Conservation (phyloP, 139 green algal species). For the Chlorella sorokiniana region DNA sequence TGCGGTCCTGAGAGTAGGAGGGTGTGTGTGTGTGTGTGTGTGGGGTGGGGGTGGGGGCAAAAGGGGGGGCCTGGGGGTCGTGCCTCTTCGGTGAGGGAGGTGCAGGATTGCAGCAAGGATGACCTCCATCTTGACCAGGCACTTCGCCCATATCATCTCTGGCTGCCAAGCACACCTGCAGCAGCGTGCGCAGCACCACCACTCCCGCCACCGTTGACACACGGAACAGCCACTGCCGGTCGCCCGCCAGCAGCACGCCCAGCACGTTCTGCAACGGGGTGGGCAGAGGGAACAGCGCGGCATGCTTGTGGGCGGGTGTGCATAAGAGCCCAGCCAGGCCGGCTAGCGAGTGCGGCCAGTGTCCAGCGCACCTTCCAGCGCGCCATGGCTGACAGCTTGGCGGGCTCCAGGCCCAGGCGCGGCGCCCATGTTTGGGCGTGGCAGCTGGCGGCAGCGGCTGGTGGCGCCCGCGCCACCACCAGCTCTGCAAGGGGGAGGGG, state of each 20-base stretch:
- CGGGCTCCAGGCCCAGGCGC: slow-evolving; percentile 21
- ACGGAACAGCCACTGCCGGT: slow-evolving; percentile 22
- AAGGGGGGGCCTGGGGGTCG: background rate
- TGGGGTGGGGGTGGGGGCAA: background rate
- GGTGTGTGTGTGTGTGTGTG: background rate
- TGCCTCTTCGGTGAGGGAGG: background rate
- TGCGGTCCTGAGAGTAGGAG: slow-evolving; percentile 55
- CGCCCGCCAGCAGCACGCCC: slow-evolving; percentile 42
- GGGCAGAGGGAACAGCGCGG: background rate
- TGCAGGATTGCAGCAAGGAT: too few species aligned
- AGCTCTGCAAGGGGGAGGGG: slow-evolving; percentile 15
- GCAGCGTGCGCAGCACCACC: slow-evolving; percentile 63
- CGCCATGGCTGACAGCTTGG: slow-evolving; percentile 7
- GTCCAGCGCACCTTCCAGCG: slow-evolving; percentile 30
- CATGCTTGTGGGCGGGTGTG: background rate
- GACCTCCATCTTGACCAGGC: too few species aligned
- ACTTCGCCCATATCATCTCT: too few species aligned
- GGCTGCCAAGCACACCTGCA: slow-evolving; percentile 36
- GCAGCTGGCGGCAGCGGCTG: background rate
- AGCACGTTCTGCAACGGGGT: slow-evolving; percentile 18
- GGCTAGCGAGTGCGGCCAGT: background rate
- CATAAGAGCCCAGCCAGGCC: background rate
- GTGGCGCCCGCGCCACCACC: slow-evolving; percentile 25
- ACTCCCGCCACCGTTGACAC: slow-evolving; percentile 50
- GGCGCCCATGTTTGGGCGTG: slow-evolving; percentile 11